These are phyloP conservation scores for Penicillium sp. DNA, from an alignment of 2,329 filamentous ascomycete species.

Conservation along the genomic window DNA sequence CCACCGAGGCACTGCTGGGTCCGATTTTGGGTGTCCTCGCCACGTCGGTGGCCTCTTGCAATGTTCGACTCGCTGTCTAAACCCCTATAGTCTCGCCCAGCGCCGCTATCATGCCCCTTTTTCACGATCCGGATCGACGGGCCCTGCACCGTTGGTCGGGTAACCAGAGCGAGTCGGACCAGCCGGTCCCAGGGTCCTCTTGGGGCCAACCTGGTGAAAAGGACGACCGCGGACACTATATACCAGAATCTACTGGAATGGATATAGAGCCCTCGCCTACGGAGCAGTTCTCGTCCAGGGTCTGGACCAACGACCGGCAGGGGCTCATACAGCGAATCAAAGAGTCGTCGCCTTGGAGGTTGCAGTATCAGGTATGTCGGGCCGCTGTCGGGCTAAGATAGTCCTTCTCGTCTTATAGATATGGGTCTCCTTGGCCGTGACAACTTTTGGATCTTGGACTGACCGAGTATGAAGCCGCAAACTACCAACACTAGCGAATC, in stretches of 20 bases:
- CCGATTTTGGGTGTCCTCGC: conserved; percentile 15
- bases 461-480: conserved; percentile 16
- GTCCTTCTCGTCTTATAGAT: not conserved
- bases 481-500: conserved; percentile 4
- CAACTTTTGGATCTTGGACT: not conserved
- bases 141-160: conserved; percentile 31
- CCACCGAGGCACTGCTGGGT: conserved; percentile 19
- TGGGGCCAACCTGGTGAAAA: conserved; percentile 18
- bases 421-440: not conserved
- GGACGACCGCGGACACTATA: conserved; percentile 5
- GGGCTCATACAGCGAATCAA: conserved; percentile 86
- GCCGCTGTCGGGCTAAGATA: not conserved
- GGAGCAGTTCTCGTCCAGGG: conserved; percentile 19
- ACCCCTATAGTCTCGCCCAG: conserved; percentile 17
- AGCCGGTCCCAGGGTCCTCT: conserved; percentile 17
- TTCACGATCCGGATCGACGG: conserved; percentile 38
- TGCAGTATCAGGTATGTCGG: conserved; percentile 59
- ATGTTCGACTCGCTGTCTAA: conserved; percentile 26
- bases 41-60: conserved; percentile 24
- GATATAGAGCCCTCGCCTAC: conserved; percentile 19
- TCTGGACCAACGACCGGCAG: conserved; percentile 59
- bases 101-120: conserved; percentile 38
- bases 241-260: conserved; percentile 17
- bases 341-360: conserved; percentile 74
- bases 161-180: conserved; percentile 18